These are phyloP conservation scores for Hondaea fermentalgiana DNA, from an alignment of 108 stramenopile species.

Conservation along the genomic window DNA sequence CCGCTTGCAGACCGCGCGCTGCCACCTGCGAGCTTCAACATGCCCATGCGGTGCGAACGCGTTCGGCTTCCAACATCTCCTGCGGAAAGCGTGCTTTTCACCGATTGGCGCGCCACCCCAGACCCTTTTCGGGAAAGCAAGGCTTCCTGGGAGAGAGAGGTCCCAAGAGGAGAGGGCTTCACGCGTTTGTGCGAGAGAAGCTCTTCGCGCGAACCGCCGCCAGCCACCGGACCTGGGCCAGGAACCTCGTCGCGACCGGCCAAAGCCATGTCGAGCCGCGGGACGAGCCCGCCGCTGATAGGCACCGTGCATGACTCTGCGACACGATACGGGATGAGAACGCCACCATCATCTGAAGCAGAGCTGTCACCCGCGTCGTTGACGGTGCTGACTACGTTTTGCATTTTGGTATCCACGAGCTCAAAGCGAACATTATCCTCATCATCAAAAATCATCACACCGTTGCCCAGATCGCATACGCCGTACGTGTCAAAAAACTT, in stretches of 20 bases:
- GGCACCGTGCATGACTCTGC: conserved; percentile 47
- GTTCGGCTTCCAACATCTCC: too few species aligned
- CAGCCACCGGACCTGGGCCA: not conserved
- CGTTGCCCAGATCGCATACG: conserved; percentile 15
- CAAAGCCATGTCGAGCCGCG: not conserved
- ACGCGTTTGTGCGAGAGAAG: too few species aligned
- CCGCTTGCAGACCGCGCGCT: too few species aligned
- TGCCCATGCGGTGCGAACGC: too few species aligned
- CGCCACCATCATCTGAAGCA: not conserved
- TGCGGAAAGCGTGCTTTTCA: too few species aligned
- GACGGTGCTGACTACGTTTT: not conserved
- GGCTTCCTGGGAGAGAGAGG: too few species aligned
- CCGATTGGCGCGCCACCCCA: too few species aligned
- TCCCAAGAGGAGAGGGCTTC: too few species aligned
- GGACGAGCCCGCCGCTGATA: not conserved
- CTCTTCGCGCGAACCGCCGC: not conserved
- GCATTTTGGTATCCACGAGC: not conserved
- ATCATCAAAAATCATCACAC: not conserved
- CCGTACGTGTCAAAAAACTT: conserved; percentile 60
- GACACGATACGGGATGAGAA: not conserved
- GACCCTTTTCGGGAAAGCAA: too few species aligned
- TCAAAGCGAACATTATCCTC: not conserved
- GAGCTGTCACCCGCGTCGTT: not conserved
- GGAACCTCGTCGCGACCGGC: not conserved
- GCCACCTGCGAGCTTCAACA: too few species aligned